Base-by-base conservation (phyloP, 2,329 filamentous ascomycete genomes). In the Gnomoniopsis sp. region DNA sequence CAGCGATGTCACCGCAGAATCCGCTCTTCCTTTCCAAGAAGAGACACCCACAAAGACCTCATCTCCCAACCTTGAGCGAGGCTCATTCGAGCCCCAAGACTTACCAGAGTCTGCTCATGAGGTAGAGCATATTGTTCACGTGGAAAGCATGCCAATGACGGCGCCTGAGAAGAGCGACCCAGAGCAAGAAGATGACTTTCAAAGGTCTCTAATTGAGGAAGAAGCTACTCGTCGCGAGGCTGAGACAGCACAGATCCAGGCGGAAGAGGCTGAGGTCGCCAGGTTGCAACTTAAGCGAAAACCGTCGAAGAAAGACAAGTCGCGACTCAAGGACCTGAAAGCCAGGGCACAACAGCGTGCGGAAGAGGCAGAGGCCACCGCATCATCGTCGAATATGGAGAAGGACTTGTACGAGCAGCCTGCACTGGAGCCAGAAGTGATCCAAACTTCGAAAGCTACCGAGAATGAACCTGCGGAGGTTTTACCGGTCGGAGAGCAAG, bases 291-390 rank as follows among this genome's bases (percentile, higher is more conserved):
- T 44, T 12, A 59, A 61, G 46, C 55, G 50, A 34, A 55, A 53
- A 23, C 49, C 33, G 14, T 59, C 50, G 21, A 23, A 53, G n/a
- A 59, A 53, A 43, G 59, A 62, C 36, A 62, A 56, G n/a, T 34
- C 30, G 19, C 59, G 56, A 15, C 48, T 61, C 23, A 55, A 44
- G 23, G 56, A 57, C 4, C 51, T 62, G 44, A 54, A 17, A 36
- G 56, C 49, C 15, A 56, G 44, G 22, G 36, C 38, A 21, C 56
- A 59, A 19, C 48, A 49, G 23, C 56, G 59, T 23, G 53, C 47
- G 10, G 59, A 58, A 34, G 51, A 49, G 21, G 51, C 55, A 22
- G 19, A 49, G 33, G 15, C 21, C 22, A 17, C 47, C 4, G 22
- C 49, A 21, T 14, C 6, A 17, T 22, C 54, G 11, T 38, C 51